These are phyloP conservation scores for Cenchrus fungigraminus DNA, from an alignment of 176 grass and related monocot genomes.

Conservation along the genomic window DNA sequence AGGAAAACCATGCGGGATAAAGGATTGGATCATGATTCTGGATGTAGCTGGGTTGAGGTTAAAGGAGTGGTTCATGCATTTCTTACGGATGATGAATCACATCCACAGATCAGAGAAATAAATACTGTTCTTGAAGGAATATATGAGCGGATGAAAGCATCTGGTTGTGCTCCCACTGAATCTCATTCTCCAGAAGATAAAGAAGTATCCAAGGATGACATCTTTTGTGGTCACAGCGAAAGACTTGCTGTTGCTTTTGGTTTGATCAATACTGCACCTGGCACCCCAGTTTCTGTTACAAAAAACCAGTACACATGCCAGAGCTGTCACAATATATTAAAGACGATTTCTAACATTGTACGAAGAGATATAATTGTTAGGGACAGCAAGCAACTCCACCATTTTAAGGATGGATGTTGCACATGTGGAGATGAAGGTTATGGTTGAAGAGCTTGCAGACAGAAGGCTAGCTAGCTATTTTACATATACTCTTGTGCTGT, in stretches of 20 bases:
- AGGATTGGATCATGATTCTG: constrained; percentile 67
- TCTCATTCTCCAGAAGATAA: constrained; percentile 48
- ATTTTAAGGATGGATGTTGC: constrained; percentile 87
- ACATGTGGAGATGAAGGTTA: constrained; percentile 72
- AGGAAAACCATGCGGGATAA: constrained; percentile 88
- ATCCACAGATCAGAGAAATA: constrained; percentile 94
- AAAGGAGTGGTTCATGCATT: constrained; percentile 93
- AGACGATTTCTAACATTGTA: constrained; percentile 66
- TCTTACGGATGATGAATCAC: constrained; percentile 81
- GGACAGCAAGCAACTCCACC: constrained; percentile 78
- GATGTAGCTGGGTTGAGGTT: constrained; percentile 94
- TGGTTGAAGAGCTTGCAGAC: constrained; percentile 17
- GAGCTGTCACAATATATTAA: constrained; percentile 73
- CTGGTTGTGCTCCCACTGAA: constrained; percentile 55
- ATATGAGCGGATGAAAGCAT: constrained; percentile 68
- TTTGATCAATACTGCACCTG: constrained; percentile 89
- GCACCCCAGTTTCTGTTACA: constrained; percentile 73
- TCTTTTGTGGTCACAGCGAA: constrained; percentile 91
- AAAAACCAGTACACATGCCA: constrained; percentile 93
- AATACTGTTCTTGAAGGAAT: constrained; percentile 68
- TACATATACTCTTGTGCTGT: constrained; percentile 7
- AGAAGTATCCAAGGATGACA: constrained; percentile 72
- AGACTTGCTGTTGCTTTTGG: constrained; percentile 88
- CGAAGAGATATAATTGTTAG: constrained; percentile 84
- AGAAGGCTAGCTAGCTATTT: constrained; percentile 7